Conservation (phyloP, 345 rosid species). For the Carallia brachiata region DNA sequence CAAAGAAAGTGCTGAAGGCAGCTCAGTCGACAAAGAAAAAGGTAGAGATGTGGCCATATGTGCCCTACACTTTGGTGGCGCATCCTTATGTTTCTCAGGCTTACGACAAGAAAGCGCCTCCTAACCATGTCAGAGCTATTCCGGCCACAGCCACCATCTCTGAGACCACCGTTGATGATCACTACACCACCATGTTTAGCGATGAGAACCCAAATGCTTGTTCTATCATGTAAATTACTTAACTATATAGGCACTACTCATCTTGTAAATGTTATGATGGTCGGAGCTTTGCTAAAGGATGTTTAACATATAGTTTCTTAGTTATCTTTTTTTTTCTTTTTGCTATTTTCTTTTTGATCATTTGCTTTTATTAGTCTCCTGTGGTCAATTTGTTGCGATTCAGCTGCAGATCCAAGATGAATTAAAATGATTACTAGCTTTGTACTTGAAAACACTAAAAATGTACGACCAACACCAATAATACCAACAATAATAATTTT, state of each 20-base stretch:
- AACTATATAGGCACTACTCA: not conserved
- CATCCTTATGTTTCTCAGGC: slow-evolving; percentile 77
- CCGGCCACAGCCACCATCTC: slow-evolving; percentile 46
- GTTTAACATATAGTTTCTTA: too few species aligned
- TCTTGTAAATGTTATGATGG: too few species aligned
- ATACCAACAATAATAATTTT: too few species aligned
- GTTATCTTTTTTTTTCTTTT: not conserved
- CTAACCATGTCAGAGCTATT: slow-evolving; percentile 63
- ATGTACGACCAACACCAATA: too few species aligned
- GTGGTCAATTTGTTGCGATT: too few species aligned
- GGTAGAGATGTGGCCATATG: slow-evolving; percentile 95
- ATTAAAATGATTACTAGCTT: too few species aligned
- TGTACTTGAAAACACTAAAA: too few species aligned
- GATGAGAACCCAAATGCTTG: slow-evolving; percentile 88
- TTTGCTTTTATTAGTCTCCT: too few species aligned
- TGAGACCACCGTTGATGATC: slow-evolving; percentile 61
- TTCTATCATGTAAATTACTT: slow-evolving; percentile 50
- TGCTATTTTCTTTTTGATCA: too few species aligned
- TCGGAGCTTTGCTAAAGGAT: too few species aligned
- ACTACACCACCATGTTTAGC: slow-evolving; percentile 62
- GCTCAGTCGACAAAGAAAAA: slow-evolving; percentile 83
- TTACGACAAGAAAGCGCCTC: slow-evolving; percentile 91
- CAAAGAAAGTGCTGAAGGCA: slow-evolving; percentile 61
- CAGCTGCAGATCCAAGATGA: too few species aligned
- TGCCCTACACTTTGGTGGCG: slow-evolving; percentile 61